phyloP scores from a whole-genome alignment of 495 filamentous ascomycete species.

The Chaetomium fimeti region DNA sequence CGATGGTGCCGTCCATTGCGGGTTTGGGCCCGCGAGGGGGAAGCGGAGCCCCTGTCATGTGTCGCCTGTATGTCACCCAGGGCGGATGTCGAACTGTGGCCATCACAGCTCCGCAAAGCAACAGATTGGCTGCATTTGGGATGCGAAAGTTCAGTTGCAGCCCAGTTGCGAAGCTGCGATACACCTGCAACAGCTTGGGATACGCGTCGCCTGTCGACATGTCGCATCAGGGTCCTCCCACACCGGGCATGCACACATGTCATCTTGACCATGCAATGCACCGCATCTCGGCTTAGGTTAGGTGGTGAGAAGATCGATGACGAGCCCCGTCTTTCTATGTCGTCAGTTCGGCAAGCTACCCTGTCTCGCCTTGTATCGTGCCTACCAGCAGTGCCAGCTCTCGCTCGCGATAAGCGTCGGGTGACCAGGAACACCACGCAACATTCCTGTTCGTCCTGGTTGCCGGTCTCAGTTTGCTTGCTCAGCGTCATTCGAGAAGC shows the following conservation, averaged over 20 bases:
- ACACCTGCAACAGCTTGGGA: neutral
- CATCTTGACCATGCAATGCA: neutral
- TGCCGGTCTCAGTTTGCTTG: neutral
- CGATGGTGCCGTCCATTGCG: neutral
- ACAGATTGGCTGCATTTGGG: neutral
- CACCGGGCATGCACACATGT: neutral
- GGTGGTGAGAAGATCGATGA: neutral
- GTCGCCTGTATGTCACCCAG: neutral
- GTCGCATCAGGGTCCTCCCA: conserved; percentile 2
- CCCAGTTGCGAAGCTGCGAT: neutral
- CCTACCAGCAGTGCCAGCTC: no score
- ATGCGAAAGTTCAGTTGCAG: neutral
- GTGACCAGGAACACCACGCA: neutral
- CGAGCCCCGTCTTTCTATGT: neutral
- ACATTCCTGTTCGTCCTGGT: neutral
- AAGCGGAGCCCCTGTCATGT: neutral
- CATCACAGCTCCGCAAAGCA: no score
- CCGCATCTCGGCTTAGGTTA: neutral
- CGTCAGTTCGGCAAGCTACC: neutral
- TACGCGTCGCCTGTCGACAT: neutral
- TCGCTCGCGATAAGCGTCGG: no score
- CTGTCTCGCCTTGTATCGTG: no score
- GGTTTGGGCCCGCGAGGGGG: neutral
- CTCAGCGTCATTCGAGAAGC: neutral
- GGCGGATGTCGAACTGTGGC: neutral